Evolutionary conservation across 2,329 filamentous ascomycete species (phyloP).

Genomic region (Hawksworthiomyces lignivorus): DNA sequence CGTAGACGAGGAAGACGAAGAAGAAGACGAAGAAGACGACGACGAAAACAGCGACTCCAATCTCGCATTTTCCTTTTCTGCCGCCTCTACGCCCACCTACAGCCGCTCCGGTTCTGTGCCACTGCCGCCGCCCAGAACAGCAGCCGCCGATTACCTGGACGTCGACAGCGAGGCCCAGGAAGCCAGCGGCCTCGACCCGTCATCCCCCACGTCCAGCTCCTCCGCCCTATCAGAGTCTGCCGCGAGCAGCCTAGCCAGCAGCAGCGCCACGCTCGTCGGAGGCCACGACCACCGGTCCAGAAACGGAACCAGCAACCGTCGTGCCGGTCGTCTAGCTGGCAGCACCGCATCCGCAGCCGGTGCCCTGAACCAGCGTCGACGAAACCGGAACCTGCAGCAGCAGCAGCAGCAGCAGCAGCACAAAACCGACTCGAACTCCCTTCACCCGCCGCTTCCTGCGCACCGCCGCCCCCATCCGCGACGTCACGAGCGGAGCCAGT

Average conservation of each 20-base stretch:
- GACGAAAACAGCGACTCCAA: constrained; percentile 29
- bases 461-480: constrained; percentile 15
- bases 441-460: constrained; percentile 16
- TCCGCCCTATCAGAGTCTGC: not conserved
- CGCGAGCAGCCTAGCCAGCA: not conserved
- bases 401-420: constrained; percentile 1
- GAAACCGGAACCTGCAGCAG: not conserved
- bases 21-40: constrained; percentile 23
- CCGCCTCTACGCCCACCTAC: constrained; percentile 34
- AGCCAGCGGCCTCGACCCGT: not conserved
- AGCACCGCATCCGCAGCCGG: not conserved
- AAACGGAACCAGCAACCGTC: not conserved
- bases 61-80: constrained; percentile 43
- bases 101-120: constrained; percentile 30
- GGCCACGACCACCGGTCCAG: not conserved
- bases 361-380: not conserved
- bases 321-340: not conserved
- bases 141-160: not conserved
- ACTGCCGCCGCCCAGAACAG: constrained; percentile 28
- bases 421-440: not conserved
- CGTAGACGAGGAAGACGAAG: constrained; percentile 18
- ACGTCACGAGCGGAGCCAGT: constrained; percentile 37
- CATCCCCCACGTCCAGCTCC: constrained; percentile 5
- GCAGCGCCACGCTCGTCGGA: not conserved
- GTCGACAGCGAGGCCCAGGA: constrained; percentile 6